Evolutionary conservation across 495 filamentous ascomycete genomes (phyloP), one percentile per base, ranked within the genome.

Genomic region (Podospora pseudocomata): DNA sequence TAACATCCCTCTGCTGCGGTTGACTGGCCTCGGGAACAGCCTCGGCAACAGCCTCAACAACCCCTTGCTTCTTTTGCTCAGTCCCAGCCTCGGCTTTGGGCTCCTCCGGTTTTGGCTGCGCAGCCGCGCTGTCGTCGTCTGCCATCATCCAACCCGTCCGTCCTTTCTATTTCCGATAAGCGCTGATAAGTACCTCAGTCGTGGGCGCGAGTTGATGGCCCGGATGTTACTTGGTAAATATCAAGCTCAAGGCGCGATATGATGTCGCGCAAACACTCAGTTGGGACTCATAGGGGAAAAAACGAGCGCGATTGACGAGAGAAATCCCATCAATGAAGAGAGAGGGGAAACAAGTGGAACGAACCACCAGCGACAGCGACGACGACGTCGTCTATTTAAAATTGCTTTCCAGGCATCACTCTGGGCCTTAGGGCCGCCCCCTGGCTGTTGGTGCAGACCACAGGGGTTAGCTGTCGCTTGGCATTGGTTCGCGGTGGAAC

Each of bases 381-480:
- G 34, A 32, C 34, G 18, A 53, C 57, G 60, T 53, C 60, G 56
- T 54, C 59, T 64, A 63, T 67, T 67, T 70, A 65, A 67, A 44
- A 70, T 70, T 70, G 69, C 65, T 66, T 66, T 61, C 55, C 19
- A 64, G 65, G 61, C 61, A 44, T 32, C 61, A 44, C 19, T 9
- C 18, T 11, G 5, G 23, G 0, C 5, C 60, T 5, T 5, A 27
- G 15, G 27, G 60, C 18, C 2, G 20, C 34, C 61, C 61, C 61
- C 34, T 16, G 5, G 28, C 32, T 16, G 11, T 49, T 19, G 7
- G n/a, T 7, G 9, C 55, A 58, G 23, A 23, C 19, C 27, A 20
- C 11, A 39, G 49, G 30, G 61, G 63, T 65, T 71, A 67, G 69
- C 44, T 39, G 55, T 63, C 23, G 6, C 66, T 71, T 71, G 69